phyloP scores from a whole-genome alignment of 352 stramenopile species.

The Phytopythium cucurbitacearum region DNA sequence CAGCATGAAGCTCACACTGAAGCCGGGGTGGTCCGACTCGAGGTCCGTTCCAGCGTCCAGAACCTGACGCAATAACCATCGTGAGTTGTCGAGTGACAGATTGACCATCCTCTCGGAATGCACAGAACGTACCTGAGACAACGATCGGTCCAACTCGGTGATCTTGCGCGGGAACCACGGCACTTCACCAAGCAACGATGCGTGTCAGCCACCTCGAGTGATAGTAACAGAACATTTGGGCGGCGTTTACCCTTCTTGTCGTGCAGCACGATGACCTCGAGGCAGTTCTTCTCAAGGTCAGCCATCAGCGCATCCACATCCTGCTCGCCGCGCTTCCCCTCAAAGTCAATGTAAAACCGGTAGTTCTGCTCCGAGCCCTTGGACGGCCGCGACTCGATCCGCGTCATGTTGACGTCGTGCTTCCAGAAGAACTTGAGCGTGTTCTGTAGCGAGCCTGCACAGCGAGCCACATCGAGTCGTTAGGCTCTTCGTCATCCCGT shows the following conservation, averaged over 20 bases:
- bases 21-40: constrained; percentile 94
- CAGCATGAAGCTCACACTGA: constrained; percentile 60
- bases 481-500: background rate
- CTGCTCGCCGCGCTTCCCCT: constrained; percentile 77
- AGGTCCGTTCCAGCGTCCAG: constrained; percentile 94
- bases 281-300: constrained; percentile 82
- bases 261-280: constrained; percentile 91
- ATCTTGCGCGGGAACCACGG: constrained; percentile 86
- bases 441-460: constrained; percentile 88
- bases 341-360: constrained; percentile 94
- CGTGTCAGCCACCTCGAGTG: background rate
- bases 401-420: constrained; percentile 96
- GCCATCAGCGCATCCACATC: constrained; percentile 84
- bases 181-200: constrained; percentile 26
- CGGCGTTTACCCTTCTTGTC: constrained; percentile 84
- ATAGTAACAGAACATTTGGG: background rate
- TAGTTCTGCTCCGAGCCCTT: constrained; percentile 81
- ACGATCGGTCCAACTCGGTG: constrained; percentile 70
- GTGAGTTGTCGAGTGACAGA: background rate
- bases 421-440: constrained; percentile 97
- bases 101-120: background rate
- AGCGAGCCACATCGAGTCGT: background rate
- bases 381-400: constrained; percentile 93
- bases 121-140: constrained; percentile 26
- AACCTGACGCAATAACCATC: constrained; percentile 33